Base-by-base conservation (phyloP, 169 alveolate species). In the Babesia bigemina region DNA sequence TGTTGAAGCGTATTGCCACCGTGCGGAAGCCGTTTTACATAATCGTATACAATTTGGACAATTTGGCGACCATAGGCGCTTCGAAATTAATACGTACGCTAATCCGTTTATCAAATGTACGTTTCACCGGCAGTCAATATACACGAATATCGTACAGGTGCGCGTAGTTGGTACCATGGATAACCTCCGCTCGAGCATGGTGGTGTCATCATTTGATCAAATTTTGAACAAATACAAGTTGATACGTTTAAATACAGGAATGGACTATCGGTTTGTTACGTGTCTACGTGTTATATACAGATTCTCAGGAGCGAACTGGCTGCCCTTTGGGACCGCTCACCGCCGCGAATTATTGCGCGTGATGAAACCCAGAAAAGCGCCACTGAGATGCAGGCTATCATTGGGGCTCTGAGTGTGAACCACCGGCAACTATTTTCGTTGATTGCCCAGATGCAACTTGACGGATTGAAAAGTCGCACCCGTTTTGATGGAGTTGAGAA, bases 381-480 rank as follows among this genome's bases (percentile, higher is more conserved):
- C 14, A 56, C 49, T 29, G 85, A 83, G 63, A 47, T 83, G 66
- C 90, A 83, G 52, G 65, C 92, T 56, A 76, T 89, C 45, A 62
- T 89, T 36, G 76, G 74, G 47, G 93, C 93, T 10, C 55, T 89
- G 63, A 89, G 91, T 71, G 75, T 78, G 49, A 89, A 89, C 70
- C 93, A 89, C 76, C 85, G 84, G 69, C 73, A 88, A 49, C 77
- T 89, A 26, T 86, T 89, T 60, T 77, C 86, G 44, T 61, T 89
- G 55, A 82, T 89, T 48, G 92, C 91, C n/a, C 84, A 84, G 29
- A 85, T 89, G 33, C 93, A 89, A 66, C 59, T 86, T 33, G 79
- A 63, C 42, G 77, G 22, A 6, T 55, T 45, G 45, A 29, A 53
- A 13, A 24, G 58, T 19, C 44, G 58, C 45, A 22, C 26, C 8